phyloP scores from a whole-genome alignment of 208 protist species.

The Herpetomonas samuelpessoai region DNA sequence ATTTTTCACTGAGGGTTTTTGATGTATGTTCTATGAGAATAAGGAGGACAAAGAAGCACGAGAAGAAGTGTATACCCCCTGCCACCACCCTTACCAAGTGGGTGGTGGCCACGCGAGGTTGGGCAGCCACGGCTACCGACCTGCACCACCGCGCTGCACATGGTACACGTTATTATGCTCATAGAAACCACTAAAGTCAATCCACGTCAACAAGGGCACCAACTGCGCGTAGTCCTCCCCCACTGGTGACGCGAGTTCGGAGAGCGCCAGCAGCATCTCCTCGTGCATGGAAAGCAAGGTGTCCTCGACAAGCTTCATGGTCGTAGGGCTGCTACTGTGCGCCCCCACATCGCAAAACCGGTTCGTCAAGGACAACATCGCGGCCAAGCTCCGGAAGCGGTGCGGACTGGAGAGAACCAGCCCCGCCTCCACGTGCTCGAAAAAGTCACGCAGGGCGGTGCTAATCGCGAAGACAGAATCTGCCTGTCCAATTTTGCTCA shows the following conservation, averaged over 20 bases:
- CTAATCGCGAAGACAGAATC: conserved; percentile 72
- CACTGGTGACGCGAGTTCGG: conserved; percentile 74
- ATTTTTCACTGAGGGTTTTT: no score
- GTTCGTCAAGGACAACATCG: conserved; percentile 59
- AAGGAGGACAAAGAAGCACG: no score
- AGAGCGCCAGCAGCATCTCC: conserved; percentile 57
- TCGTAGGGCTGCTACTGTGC: conserved; percentile 45
- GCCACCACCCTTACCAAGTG: no score
- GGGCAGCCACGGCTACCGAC: no score
- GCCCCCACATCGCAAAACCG: conserved; percentile 80
- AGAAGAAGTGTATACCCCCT: no score
- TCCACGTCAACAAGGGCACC: conserved; percentile 80
- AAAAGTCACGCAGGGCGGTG: conserved; percentile 73
- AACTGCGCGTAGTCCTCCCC: conserved; percentile 81
- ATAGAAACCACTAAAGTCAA: conserved; percentile 87
- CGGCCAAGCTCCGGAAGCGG: conserved; percentile 70
- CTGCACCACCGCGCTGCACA: conserved; percentile 46
- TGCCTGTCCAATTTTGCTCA: conserved; percentile 54
- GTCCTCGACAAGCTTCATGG: conserved; percentile 46
- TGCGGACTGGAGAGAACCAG: conserved; percentile 67
- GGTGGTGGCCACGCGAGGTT: no score
- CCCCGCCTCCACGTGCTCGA: conserved; percentile 60
- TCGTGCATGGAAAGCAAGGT: conserved; percentile 65
- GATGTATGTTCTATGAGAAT: no score
- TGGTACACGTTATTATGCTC: conserved; percentile 79